Base-by-base conservation (phyloP, 257 asterid species). In the Ehretia macrophylla region DNA sequence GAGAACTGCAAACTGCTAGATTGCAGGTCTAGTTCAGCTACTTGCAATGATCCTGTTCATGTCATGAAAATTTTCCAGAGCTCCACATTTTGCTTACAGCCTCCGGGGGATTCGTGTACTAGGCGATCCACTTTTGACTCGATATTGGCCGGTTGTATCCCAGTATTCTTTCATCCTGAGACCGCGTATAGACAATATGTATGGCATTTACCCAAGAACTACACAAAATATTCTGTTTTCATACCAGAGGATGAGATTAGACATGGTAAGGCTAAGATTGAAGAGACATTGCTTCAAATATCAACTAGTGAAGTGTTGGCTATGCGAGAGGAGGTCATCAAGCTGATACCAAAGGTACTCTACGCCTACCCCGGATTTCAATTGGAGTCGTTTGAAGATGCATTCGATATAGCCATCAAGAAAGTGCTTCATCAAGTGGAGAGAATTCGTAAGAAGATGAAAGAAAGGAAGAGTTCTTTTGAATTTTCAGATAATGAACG, bases 111-210 rank as follows among this genome's bases (percentile, higher is more conserved):
- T 42, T 42, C 47, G 16, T 1, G 3, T 42, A 42, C 47, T 10
- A 42, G 47, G 47, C 47, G 47, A 10, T 42, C 47, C 11, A 42
- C 47, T 49, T 49, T 49, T 49, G 54, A 49, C 54, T 2, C 54
- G 21, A 49, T 49, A 16, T 49, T 49, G 13, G 54, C 21, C 11
- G 54, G 54, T 1, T 49, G 54, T 11, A 18, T 49, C 22, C 54
- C 54, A 3, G 54, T 49, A 16, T 49, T 49, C 54, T 49, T 49
- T 11, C 18, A 49, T 49, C 21, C 54, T 1, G 54, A 42, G 14
- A 10, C 47, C 3, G 54, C 54, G 14, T 49, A 49, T 49, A 49
- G 13, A 5, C 22, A 18, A 49, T 49, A 49, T 16, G 11, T 4
- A 49, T 49, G 19, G 22, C 22, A 49, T 49, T 49, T 49, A 1